Conservation (phyloP, 345 rosid species). For the Arabidopsis suecica region DNA sequence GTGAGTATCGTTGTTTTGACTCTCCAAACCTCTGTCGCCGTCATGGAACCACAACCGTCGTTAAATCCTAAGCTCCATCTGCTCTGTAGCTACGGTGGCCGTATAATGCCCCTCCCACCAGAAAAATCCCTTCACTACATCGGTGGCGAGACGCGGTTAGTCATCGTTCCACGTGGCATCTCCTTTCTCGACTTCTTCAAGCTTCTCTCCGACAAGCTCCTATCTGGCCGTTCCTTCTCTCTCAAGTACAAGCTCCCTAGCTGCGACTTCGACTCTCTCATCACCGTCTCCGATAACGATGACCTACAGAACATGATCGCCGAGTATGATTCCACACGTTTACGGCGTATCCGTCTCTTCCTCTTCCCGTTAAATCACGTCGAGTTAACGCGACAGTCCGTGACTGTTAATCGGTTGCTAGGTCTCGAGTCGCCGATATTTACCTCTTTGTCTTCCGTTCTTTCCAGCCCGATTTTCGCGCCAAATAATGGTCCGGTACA, state of each 20-base stretch:
- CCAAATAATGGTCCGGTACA: neutral
- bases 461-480: constrained; percentile 12
- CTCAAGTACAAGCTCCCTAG: constrained; percentile 35
- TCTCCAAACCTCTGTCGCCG: neutral
- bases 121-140: constrained; percentile 20
- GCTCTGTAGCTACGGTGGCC: constrained; percentile 35
- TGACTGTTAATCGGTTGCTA: constrained; percentile 22
- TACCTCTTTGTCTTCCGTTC: constrained; percentile 24
- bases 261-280: constrained; percentile 37
- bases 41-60: constrained; percentile 29
- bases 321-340: constrained; percentile 19
- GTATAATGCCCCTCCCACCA: constrained; percentile 15
- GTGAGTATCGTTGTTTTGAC: neutral
- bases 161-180: constrained; percentile 25
- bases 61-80: constrained; percentile 19
- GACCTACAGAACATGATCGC: constrained; percentile 37
- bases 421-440: constrained; percentile 18
- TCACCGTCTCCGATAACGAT: constrained; percentile 17
- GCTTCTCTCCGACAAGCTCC: constrained; percentile 24
- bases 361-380: constrained; percentile 20
- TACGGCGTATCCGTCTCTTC: constrained; percentile 31
- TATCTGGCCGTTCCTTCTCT: constrained; percentile 20
- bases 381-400: neutral
- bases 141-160: constrained; percentile 24
- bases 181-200: neutral